These are phyloP conservation scores for Nothomitra cinnamomea DNA, from an alignment of 2,329 filamentous ascomycete genomes.

Conservation along the genomic window DNA sequence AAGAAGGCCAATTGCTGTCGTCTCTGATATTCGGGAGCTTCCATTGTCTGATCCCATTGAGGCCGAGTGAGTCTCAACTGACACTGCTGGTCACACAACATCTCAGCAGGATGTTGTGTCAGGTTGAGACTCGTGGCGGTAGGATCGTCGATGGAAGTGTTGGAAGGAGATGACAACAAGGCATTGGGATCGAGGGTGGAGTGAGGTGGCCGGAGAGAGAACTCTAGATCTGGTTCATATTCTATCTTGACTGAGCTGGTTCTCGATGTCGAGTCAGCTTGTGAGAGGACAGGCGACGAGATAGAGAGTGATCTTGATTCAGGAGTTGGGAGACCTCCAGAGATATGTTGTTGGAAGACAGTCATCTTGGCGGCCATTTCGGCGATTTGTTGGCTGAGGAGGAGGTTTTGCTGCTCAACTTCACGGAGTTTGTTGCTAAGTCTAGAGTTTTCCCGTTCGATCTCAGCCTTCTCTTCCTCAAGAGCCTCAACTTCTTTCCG, in stretches of 20 bases:
- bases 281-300: slow-evolving; percentile 26
- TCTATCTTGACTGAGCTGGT: neutral
- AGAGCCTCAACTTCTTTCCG: slow-evolving; percentile 76
- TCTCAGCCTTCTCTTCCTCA: slow-evolving; percentile 42
- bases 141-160: slow-evolving; percentile 1
- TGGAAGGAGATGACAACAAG: slow-evolving; percentile 4
- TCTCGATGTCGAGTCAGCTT: neutral
- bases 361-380: slow-evolving; percentile 26
- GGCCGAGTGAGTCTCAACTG: slow-evolving; percentile 54
- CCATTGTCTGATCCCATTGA: slow-evolving; percentile 8
- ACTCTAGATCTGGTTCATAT: slow-evolving; percentile 4
- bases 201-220: slow-evolving; percentile 3
- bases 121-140: slow-evolving; percentile 32
- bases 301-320: slow-evolving; percentile 33
- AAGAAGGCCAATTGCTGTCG: slow-evolving; percentile 16
- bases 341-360: slow-evolving; percentile 26
- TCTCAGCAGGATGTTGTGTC: slow-evolving; percentile 99
- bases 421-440: slow-evolving; percentile 46
- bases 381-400: slow-evolving; percentile 31
- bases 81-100: slow-evolving; percentile 99
- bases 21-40: neutral
- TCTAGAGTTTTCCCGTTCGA: slow-evolving; percentile 56
- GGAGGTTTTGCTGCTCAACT: slow-evolving; percentile 37
- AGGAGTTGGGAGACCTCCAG: slow-evolving; percentile 26
- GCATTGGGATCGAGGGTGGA: slow-evolving; percentile 5